These are phyloP conservation scores for Aspergillus pseudotamarii DNA, from an alignment of 2,329 filamentous ascomycete species.

Conservation along the genomic window DNA sequence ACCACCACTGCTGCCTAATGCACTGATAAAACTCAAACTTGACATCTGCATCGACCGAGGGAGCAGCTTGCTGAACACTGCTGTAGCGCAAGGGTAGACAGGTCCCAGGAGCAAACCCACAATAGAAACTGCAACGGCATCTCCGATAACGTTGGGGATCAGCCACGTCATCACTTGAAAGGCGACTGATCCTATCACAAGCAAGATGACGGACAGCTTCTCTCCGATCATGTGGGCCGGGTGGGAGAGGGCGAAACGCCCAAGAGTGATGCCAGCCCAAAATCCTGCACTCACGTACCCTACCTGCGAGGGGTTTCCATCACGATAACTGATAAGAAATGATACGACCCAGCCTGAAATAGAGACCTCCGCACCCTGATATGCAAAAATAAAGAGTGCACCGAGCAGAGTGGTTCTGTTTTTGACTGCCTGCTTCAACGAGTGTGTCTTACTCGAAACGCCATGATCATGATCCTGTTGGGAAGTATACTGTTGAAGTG, in stretches of 20 bases:
- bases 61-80: constrained; percentile 60
- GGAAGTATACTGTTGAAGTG: constrained; percentile 48
- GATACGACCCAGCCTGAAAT: constrained; percentile 87
- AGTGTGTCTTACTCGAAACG: constrained; percentile 28
- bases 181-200: constrained; percentile 62
- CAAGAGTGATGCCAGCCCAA: constrained; percentile 73
- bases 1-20: constrained; percentile 46
- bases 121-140: constrained; percentile 67
- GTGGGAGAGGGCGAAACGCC: constrained; percentile 71
- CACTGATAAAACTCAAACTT: constrained; percentile 40
- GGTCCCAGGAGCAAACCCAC: constrained; percentile 77
- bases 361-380: constrained; percentile 82
- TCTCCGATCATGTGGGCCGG: constrained; percentile 71
- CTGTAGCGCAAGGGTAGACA: constrained; percentile 72
- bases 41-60: constrained; percentile 43
- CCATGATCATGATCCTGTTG: constrained; percentile 35
- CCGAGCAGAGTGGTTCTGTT: constrained; percentile 68
- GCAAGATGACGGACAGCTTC: constrained; percentile 66
- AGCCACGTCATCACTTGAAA: constrained; percentile 80
- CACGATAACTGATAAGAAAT: constrained; percentile 73
- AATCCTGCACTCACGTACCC: constrained; percentile 74
- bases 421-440: constrained; percentile 53
- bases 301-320: constrained; percentile 69
- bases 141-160: constrained; percentile 72
- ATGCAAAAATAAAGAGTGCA: constrained; percentile 80